A percentile compares a stretch with the other conserved stretches of the same genome.
Evolutionary conservation across 352 stramenopile genomes (phyloP).

Genomic region (Blastocystis sp.): DNA sequence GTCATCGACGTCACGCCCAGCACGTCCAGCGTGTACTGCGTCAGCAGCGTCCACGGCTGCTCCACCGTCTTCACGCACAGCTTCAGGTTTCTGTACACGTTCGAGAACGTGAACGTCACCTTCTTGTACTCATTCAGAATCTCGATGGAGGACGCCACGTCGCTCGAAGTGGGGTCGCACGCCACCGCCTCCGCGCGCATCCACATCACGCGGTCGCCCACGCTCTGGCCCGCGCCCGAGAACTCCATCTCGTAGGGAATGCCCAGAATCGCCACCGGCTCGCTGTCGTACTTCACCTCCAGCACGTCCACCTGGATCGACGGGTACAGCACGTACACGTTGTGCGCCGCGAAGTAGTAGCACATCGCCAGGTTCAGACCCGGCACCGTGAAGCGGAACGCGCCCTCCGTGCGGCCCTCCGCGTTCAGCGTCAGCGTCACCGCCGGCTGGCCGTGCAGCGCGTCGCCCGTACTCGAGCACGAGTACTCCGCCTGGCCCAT

Average conservation of each 20-base stretch:
- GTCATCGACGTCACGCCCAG: conserved; percentile 24
- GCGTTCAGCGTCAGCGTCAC: conserved; percentile 34
- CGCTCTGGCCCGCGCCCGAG: conserved; percentile 30
- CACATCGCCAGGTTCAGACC: conserved; percentile 60
- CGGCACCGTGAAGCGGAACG: conserved; percentile 53
- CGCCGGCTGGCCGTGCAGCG: conserved; percentile 44
- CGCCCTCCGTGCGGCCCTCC: conserved; percentile 29
- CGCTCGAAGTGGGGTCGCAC: conserved; percentile 24
- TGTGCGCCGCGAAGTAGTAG: conserved; percentile 68
- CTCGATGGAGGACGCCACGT: conserved; percentile 31
- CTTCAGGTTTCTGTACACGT: conserved; percentile 37
- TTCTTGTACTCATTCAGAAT: conserved; percentile 66
- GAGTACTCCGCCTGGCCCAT: conserved; percentile 67
- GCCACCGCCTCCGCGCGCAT: background rate
- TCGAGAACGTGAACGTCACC: conserved; percentile 36
- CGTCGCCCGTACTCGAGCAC: conserved; percentile 13
- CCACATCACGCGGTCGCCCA: conserved; percentile 68
- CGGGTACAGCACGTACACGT: conserved; percentile 27
- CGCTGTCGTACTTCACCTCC: conserved; percentile 62
- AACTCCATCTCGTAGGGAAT: conserved; percentile 56
- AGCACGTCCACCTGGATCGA: conserved; percentile 54
- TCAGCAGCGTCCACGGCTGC: conserved; percentile 43
- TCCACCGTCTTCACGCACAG: conserved; percentile 44
- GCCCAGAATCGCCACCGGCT: conserved; percentile 47
- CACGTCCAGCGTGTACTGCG: conserved; percentile 47